phyloP scores from a whole-genome alignment of 495 filamentous ascomycete species.

The Xylaria intraflava region DNA sequence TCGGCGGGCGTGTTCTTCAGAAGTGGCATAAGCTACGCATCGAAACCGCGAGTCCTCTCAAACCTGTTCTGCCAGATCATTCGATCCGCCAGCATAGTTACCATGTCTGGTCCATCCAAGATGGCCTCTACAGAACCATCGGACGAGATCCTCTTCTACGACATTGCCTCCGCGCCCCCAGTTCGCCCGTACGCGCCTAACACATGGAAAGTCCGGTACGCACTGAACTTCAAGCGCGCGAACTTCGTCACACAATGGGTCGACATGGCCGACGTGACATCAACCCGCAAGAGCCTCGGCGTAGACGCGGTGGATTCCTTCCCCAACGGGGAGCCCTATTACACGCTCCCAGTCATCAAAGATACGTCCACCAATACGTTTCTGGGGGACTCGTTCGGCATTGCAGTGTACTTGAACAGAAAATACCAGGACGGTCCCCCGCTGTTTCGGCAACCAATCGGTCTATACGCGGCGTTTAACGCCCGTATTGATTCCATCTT shows the following conservation, averaged over 20 bases:
- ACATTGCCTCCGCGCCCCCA: constrained; percentile 45
- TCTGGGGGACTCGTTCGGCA: constrained; percentile 59
- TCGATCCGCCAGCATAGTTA: background rate
- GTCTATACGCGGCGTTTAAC: constrained; percentile 39
- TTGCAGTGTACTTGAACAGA: constrained; percentile 50
- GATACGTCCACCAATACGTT: constrained; percentile 36
- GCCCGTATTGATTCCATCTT: background rate
- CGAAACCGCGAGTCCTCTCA: too few relatives aligned
- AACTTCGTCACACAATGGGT: constrained; percentile 48
- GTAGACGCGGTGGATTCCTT: constrained; percentile 45
- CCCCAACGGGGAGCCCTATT: constrained; percentile 51
- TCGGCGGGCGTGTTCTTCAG: too few relatives aligned
- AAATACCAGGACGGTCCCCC: constrained; percentile 35
- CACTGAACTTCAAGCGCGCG: constrained; percentile 54
- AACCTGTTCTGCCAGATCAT: too few relatives aligned
- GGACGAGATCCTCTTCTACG: constrained; percentile 39
- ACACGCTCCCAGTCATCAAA: constrained; percentile 52
- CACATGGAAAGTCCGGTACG: constrained; percentile 54
- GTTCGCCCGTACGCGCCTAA: constrained; percentile 42
- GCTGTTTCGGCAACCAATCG: constrained; percentile 6
- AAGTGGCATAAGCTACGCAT: too few relatives aligned
- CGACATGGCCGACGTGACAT: constrained; percentile 41
- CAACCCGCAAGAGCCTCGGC: constrained; percentile 38
- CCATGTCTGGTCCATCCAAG: background rate
- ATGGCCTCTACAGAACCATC: background rate